phyloP scores from a whole-genome alignment of 805 yeast species.

The Starmerella lactis-condensi region DNA sequence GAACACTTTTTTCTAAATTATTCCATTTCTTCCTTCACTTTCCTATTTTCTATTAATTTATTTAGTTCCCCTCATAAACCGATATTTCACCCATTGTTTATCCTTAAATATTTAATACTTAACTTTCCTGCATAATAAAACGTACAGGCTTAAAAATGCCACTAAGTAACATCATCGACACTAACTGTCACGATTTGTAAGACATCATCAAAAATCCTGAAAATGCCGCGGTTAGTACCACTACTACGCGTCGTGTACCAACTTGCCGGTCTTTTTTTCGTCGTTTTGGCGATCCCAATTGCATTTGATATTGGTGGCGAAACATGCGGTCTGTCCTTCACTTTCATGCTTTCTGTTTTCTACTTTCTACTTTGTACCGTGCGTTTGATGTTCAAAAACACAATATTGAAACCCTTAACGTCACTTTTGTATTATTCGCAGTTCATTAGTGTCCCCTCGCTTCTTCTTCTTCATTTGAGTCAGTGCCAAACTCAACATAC shows the following conservation, averaged over 20 bases:
- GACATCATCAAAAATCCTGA: not conserved
- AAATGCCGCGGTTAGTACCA: constrained; percentile 6
- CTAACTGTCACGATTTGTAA: too few relatives aligned
- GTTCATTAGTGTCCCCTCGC: constrained; percentile 63
- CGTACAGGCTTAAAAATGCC: too few relatives aligned
- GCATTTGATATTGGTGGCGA: constrained; percentile 90
- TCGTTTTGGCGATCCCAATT: constrained; percentile 58
- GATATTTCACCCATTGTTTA: too few relatives aligned
- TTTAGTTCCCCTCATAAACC: too few relatives aligned
- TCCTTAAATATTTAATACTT: too few relatives aligned
- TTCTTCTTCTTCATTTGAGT: constrained; percentile 39
- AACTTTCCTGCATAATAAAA: too few relatives aligned
- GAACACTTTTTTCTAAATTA: too few relatives aligned
- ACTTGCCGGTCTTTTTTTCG: constrained; percentile 10
- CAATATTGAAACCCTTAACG: constrained; percentile 24
- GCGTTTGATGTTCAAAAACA: constrained; percentile 32
- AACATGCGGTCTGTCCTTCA: constrained; percentile 71
- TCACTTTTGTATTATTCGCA: constrained; percentile 50
- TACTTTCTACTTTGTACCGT: constrained; percentile 60
- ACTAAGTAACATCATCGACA: too few relatives aligned
- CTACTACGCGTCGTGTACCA: constrained; percentile 7
- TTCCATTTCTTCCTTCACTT: too few relatives aligned
- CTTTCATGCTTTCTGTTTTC: constrained; percentile 49
- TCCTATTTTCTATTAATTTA: too few relatives aligned
- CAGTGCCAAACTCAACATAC: constrained; percentile 16